These are phyloP conservation scores for Pseudogymnoascus sp. DNA, from an alignment of 2,329 filamentous ascomycete species.

Conservation along the genomic window DNA sequence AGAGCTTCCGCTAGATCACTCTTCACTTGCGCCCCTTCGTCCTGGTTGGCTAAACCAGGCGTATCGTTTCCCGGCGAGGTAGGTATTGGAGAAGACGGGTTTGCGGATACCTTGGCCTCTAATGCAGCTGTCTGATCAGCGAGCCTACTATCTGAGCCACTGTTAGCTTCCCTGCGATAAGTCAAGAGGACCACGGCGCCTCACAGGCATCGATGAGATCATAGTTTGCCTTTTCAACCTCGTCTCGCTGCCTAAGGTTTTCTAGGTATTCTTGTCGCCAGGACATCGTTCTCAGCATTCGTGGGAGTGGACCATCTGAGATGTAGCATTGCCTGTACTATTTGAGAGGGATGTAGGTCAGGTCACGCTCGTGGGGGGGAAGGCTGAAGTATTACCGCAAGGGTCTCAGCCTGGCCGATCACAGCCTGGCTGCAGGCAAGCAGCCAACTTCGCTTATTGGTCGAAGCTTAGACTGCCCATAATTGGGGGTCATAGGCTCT, in stretches of 20 bases:
- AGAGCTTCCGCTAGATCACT: conserved; percentile 71
- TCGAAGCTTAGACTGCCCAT: conserved; percentile 2
- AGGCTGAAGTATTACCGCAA: conserved; percentile 7
- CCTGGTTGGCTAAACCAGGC: conserved; percentile 21
- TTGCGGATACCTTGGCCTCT: conserved; percentile 48
- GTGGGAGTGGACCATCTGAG: neutral
- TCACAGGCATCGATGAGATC: conserved; percentile 74
- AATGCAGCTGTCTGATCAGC: conserved; percentile 59
- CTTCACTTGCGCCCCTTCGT: conserved; percentile 44
- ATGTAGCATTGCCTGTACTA: neutral
- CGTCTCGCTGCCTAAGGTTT: conserved; percentile 64
- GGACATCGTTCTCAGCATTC: conserved; percentile 22
- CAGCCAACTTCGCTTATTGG: conserved; percentile 7
- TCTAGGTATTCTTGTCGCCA: conserved; percentile 79
- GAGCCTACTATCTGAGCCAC: conserved; percentile 52
- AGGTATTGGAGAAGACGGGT: conserved; percentile 23
- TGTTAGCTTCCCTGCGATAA: conserved; percentile 13
- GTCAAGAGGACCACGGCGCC: conserved; percentile 25
- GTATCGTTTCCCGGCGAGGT: conserved; percentile 24
- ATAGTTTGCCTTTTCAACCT: conserved; percentile 56
- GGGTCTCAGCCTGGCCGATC: neutral
- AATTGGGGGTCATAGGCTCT: conserved; percentile 9
- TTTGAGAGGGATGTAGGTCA: neutral
- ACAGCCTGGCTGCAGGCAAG: neutral
- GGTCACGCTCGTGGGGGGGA: conserved; percentile 1